These are phyloP conservation scores for Entomortierella beljakovae DNA, from an alignment of 192 early-diverging fungal genomes.

Conservation along the genomic window DNA sequence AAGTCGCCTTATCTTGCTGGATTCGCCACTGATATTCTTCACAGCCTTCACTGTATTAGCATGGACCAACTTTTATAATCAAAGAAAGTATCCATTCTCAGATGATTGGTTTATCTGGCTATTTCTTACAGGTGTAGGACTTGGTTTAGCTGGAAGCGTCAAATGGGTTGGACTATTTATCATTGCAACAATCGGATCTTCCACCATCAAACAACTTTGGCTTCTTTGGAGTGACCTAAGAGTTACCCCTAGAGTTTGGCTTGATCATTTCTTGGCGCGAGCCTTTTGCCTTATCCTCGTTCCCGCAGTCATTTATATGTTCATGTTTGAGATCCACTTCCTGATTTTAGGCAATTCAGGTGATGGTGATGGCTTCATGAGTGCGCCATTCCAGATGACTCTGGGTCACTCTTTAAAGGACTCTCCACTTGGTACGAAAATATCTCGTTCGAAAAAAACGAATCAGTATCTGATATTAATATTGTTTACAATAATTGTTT, in stretches of 20 bases:
- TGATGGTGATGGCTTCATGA: constrained; percentile 93
- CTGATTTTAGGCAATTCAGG: constrained; percentile 77
- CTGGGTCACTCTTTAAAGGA: constrained; percentile 74
- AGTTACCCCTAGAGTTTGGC: constrained; percentile 59
- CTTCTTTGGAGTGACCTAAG: constrained; percentile 78
- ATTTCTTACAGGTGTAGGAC: constrained; percentile 81
- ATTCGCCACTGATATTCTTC: constrained; percentile 92
- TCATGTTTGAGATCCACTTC: constrained; percentile 94
- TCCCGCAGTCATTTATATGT: constrained; percentile 83
- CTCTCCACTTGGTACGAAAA: constrained; percentile 49
- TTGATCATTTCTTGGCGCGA: constrained; percentile 85
- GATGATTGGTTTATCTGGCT: constrained; percentile 91
- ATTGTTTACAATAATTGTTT: too few relatives aligned
- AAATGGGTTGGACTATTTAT: constrained; percentile 97
- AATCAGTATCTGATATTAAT: too few relatives aligned
- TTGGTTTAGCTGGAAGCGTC: constrained; percentile 82
- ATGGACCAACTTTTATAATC: constrained; percentile 92
- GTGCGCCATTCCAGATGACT: constrained; percentile 86
- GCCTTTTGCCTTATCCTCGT: constrained; percentile 87
- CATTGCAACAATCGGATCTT: constrained; percentile 86
- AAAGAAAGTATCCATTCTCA: constrained; percentile 72
- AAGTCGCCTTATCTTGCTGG: constrained; percentile 91
- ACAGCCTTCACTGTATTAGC: constrained; percentile 78
- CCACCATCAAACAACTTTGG: constrained; percentile 90
- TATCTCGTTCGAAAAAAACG: too few relatives aligned